Conservation (phyloP, 345 rosid species). For the Populus ilicifolia region DNA sequence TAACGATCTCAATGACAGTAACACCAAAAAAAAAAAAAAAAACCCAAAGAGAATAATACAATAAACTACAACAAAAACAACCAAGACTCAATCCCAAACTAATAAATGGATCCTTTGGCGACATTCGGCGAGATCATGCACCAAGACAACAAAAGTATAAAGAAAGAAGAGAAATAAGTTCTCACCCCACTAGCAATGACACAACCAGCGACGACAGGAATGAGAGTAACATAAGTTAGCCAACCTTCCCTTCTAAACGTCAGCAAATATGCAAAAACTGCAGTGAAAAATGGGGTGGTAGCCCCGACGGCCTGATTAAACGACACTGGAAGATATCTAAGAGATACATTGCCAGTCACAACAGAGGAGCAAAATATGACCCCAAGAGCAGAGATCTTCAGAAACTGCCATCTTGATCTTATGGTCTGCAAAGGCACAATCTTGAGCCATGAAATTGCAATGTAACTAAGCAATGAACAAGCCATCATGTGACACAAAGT, state of each 20-base stretch:
- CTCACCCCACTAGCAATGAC: conserved; percentile 46
- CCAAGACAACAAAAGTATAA: neutral
- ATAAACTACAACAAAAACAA: neutral
- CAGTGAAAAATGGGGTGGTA: conserved; percentile 49
- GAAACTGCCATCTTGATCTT: conserved; percentile 28
- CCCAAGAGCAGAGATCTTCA: conserved; percentile 42
- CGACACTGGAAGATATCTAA: conserved; percentile 46
- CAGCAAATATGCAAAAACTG: conserved; percentile 37
- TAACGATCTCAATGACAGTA: neutral
- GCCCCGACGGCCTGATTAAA: conserved; percentile 52
- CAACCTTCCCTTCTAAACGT: conserved; percentile 36
- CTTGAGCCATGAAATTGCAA: conserved; percentile 30
- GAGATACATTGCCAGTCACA: conserved; percentile 44
- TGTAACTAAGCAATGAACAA: conserved; percentile 32
- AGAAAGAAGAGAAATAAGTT: neutral
- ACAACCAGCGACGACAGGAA: conserved; percentile 46
- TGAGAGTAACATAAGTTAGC: conserved; percentile 37
- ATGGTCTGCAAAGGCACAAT: conserved; percentile 32
- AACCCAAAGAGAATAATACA: neutral
- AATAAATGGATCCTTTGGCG: neutral
- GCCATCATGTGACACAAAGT: conserved; percentile 39
- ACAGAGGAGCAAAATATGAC: conserved; percentile 43
- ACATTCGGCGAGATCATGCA: neutral
- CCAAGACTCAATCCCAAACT: neutral
- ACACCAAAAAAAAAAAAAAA: neutral